Percentiles rank a stretch among this genome's conserved stretches.
Evolutionary conservation across 106 monocot species (phyloP).

Genomic region (Acanthochlamys bracteata): DNA sequence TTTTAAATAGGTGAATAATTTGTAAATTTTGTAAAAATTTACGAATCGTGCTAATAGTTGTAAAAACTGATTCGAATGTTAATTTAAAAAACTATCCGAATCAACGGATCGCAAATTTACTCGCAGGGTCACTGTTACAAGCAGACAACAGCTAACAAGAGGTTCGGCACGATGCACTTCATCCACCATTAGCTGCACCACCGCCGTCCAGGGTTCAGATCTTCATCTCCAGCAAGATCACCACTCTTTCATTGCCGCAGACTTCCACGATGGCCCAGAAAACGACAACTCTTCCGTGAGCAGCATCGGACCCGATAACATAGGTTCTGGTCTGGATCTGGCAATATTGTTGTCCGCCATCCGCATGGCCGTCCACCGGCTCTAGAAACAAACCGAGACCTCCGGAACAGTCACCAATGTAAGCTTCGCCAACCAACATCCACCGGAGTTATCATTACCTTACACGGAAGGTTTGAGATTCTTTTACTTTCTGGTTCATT

Average conservation of each 20-base stretch:
- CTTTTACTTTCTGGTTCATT: conserved; percentile 38
- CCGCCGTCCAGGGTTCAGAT: background rate
- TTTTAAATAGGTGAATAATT: too few relatives aligned
- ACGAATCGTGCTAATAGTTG: too few relatives aligned
- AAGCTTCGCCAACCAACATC: conserved; percentile 27
- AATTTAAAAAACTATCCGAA: too few relatives aligned
- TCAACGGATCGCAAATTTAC: too few relatives aligned
- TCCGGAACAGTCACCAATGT: conserved; percentile 34
- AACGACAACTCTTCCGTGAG: background rate
- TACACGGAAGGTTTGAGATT: conserved; percentile 33
- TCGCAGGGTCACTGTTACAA: too few relatives aligned
- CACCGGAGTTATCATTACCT: conserved; percentile 13
- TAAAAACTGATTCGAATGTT: too few relatives aligned
- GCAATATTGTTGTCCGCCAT: conserved; percentile 13
- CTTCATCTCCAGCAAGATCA: too few relatives aligned
- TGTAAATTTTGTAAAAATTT: too few relatives aligned
- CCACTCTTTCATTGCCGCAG: background rate
- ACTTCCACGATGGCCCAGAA: conserved; percentile 10
- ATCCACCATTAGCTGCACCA: conserved; percentile 11
- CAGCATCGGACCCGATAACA: background rate
- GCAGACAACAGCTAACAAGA: too few relatives aligned
- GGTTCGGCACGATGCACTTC: conserved; percentile 8
- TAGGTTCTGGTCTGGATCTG: background rate
- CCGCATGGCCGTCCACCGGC: conserved; percentile 24
- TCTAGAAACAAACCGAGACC: conserved; percentile 35